Evolutionary conservation across 495 filamentous ascomycete genomes (phyloP).

Genomic region (Neurospora sp.): DNA sequence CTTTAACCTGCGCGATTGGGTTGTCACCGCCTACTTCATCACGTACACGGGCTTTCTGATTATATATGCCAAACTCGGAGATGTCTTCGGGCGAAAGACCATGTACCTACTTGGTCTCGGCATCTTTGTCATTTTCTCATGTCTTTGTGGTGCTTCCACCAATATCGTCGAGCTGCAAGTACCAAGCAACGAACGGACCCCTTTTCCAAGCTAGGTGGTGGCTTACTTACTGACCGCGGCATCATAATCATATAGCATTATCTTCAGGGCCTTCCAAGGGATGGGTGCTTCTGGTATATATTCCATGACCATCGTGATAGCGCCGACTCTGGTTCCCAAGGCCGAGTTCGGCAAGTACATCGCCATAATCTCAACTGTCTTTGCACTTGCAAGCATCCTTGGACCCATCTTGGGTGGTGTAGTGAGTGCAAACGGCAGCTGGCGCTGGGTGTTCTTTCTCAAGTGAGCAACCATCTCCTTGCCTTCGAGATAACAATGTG

Average conservation of each 20-base stretch:
- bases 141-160: conserved; percentile 38
- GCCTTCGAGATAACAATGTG: background rate
- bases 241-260: conserved; percentile 27
- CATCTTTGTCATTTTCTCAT: conserved; percentile 42
- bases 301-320: conserved; percentile 37
- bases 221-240: background rate
- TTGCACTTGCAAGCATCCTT: conserved; percentile 32
- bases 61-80: conserved; percentile 42
- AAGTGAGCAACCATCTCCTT: conserved; percentile 17
- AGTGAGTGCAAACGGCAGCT: conserved; percentile 22
- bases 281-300: conserved; percentile 46
- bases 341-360: conserved; percentile 35
- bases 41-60: conserved; percentile 48
- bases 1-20: conserved; percentile 42
- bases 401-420: conserved; percentile 38
- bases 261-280: conserved; percentile 45
- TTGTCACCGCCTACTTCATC: conserved; percentile 47
- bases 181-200: background rate
- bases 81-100: conserved; percentile 43
- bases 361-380: conserved; percentile 36
- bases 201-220: background rate
- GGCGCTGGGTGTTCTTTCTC: conserved; percentile 33
- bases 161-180: conserved; percentile 40
- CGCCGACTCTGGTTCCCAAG: conserved; percentile 36
- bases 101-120: conserved; percentile 31